Evolutionary conservation across 176 grass and related monocot species (phyloP), one percentile per base, ranked within the genome.

Genomic region (Oryza nivara): DNA sequence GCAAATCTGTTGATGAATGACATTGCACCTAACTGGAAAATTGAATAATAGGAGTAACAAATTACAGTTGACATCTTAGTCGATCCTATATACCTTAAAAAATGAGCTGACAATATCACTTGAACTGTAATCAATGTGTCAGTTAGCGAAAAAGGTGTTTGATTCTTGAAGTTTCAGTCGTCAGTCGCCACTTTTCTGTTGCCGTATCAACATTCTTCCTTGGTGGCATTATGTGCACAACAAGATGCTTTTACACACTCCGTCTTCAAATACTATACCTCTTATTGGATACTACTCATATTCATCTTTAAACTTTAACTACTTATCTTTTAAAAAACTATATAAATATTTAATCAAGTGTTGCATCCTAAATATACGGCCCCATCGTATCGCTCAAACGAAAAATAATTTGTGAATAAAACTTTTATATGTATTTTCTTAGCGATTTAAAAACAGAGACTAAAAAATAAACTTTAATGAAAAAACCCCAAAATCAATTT

Each of bases 121-220:
- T 66, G 25, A 26, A 76, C 41, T 45, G 11, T 26, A 81, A 75
- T 20, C 17, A 16, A 10, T 61, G 74, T 44, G 82, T 79, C 40
- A 52, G 84, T 74, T 82, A 38, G 46, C 22, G 25, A 26, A 86
- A 86, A 82, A 44, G 47, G 16, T 83, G 8, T 35, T 51, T 83
- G 74, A 83, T 74, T 49, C 68, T 86, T 90, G 1, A 82, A 83
- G 84, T 79, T 43, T 83, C 73, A 63, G 82, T 51, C 67, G n/a
- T 52, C 58, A 83, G 16, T 47, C 23, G 46, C 35, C 48, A 35
- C 61, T 70, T 47, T 81, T 82, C 30, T 68, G 93, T 83, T 86
- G 75, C 38, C 69, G 74, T 70, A 68, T 80, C 85, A 64, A 73
- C 69, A 72, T 87, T 74, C 2, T 61, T 56, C 51, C 5, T 73